These are phyloP conservation scores for Neonectria ditissima DNA, from an alignment of 2,329 filamentous ascomycete genomes.

Conservation along the genomic window DNA sequence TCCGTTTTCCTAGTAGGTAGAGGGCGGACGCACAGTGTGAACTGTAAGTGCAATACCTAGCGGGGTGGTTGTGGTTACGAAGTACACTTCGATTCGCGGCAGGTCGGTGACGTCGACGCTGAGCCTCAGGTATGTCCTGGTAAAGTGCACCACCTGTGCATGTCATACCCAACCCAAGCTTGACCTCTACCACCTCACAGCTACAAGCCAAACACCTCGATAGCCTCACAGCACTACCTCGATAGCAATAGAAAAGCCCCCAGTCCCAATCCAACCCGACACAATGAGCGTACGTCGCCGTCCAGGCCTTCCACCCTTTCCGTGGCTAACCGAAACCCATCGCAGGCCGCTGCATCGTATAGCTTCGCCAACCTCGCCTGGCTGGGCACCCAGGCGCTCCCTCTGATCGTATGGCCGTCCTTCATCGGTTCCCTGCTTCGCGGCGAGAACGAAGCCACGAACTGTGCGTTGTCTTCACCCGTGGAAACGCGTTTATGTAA, in stretches of 20 bases:
- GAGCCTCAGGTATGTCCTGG: not conserved
- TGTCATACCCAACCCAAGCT: not conserved
- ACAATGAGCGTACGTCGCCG: conserved; percentile 37
- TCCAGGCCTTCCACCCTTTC: not conserved
- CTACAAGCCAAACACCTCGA: not conserved
- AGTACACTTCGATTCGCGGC: not conserved
- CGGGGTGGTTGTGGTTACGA: not conserved
- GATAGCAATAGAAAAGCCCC: not conserved
- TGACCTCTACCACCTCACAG: not conserved
- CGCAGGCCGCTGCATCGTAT: conserved; percentile 62
- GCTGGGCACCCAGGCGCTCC: conserved; percentile 61
- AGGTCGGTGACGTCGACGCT: conserved; percentile 9
- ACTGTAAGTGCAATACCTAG: not conserved
- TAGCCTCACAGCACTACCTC: not conserved
- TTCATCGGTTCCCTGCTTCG: conserved; percentile 60
- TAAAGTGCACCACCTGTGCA: not conserved
- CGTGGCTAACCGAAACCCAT: conserved; percentile 1
- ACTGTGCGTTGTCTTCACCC: conserved; percentile 42
- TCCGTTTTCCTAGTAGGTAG: no score
- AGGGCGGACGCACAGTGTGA: no score
- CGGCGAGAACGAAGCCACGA: conserved; percentile 46
- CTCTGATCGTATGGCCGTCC: conserved; percentile 61
- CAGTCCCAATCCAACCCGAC: not conserved
- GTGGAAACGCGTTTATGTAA: not conserved
- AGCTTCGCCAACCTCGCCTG: conserved; percentile 64